phyloP scores from a whole-genome alignment of 208 protist species.

The Crithidia acanthocephali region DNA sequence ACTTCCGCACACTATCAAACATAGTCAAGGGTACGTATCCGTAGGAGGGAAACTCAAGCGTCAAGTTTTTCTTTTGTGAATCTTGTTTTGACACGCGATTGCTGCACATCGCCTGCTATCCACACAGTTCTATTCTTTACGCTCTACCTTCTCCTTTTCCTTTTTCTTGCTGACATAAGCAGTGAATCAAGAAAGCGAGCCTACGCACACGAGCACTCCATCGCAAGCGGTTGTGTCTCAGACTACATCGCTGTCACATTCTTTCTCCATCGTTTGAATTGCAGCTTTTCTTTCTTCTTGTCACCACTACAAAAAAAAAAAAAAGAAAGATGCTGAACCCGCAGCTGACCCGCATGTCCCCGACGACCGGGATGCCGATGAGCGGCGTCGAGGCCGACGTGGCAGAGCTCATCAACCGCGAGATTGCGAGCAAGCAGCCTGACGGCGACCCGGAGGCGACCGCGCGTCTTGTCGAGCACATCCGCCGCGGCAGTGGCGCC shows the following conservation, averaged over 20 bases:
- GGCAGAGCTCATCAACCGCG: slow-evolving; percentile 25
- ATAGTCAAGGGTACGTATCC: too few species aligned
- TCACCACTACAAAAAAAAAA: background rate
- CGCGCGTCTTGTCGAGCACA: slow-evolving; percentile 60
- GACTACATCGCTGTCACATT: background rate
- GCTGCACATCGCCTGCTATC: background rate
- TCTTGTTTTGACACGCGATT: background rate
- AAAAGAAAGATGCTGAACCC: slow-evolving; percentile 6
- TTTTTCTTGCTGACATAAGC: too few species aligned
- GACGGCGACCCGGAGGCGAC: slow-evolving; percentile 63
- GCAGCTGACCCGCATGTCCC: background rate
- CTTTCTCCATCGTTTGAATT: background rate
- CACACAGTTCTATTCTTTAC: too few species aligned
- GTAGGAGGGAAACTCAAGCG: too few species aligned
- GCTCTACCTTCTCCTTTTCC: too few species aligned
- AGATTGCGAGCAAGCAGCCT: slow-evolving; percentile 43
- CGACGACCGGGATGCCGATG: slow-evolving; percentile 7
- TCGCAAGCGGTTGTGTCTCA: background rate
- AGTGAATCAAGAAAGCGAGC: background rate
- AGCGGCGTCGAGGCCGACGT: slow-evolving; percentile 28
- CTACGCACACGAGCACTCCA: background rate
- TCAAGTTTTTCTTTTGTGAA: too few species aligned
- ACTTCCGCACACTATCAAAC: too few species aligned
- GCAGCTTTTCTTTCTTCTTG: slow-evolving; percentile 5
- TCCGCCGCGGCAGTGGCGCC: slow-evolving; percentile 60